These are phyloP conservation scores for Myxozyma sirexii DNA, from an alignment of 805 yeast genomes.

Conservation along the genomic window DNA sequence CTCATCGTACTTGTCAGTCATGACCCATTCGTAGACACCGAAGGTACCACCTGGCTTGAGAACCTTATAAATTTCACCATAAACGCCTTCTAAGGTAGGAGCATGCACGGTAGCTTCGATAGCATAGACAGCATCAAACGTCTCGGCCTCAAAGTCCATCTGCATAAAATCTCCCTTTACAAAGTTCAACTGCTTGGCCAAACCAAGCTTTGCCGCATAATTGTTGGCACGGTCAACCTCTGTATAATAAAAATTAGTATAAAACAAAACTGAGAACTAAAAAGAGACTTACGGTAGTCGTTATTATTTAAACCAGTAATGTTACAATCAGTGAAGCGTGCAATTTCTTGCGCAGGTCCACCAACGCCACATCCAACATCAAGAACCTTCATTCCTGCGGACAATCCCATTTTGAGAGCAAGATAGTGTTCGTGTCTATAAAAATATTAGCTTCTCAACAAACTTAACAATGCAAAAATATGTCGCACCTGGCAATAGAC, in stretches of 20 bases:
- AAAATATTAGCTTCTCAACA: neutral
- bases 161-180: constrained; percentile 99
- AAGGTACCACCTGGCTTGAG: constrained; percentile 97
- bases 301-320: constrained; percentile 93
- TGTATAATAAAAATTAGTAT: constrained; percentile 1
- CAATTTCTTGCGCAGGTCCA: constrained; percentile 97
- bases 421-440: constrained; percentile 90
- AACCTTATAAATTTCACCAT: constrained; percentile 89
- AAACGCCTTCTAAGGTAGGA: constrained; percentile 93
- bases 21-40: constrained; percentile 99
- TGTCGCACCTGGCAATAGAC: constrained; percentile 67
- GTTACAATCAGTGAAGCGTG: constrained; percentile 83
- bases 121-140: constrained; percentile 96
- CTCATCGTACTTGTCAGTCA: constrained; percentile 93
- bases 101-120: constrained; percentile 99
- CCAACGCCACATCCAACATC: constrained; percentile 99
- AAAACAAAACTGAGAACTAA: neutral
- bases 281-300: constrained; percentile 59
- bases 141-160: constrained; percentile 88
- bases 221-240: constrained; percentile 88
- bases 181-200: constrained; percentile 74
- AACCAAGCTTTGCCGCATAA: constrained; percentile 67
- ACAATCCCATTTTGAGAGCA: constrained; percentile 81
- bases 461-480: neutral
- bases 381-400: constrained; percentile 79